These are phyloP conservation scores for Ricinus communis DNA, from an alignment of 345 rosid species.

Conservation along the genomic window DNA sequence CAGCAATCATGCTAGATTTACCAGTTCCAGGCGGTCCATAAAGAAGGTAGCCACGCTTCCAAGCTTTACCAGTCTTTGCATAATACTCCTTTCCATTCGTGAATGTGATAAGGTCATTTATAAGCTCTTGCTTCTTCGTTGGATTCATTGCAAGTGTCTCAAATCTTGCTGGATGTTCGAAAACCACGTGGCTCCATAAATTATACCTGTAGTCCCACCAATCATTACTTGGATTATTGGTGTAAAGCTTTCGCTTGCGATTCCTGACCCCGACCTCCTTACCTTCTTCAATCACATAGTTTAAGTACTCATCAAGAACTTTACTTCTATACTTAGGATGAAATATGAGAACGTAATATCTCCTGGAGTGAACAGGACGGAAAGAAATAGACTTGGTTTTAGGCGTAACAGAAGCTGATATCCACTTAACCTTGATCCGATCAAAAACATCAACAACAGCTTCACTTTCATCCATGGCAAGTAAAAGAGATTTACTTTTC, in stretches of 20 bases:
- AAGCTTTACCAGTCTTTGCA: conserved; percentile 1
- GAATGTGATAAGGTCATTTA: conserved; percentile 2
- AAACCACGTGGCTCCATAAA: neutral
- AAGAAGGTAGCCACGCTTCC: conserved; percentile 27
- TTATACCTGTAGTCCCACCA: neutral
- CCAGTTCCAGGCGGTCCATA: conserved; percentile 34
- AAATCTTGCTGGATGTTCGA: conserved; percentile 6
- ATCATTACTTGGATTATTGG: neutral
- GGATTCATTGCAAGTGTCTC: conserved; percentile 8
- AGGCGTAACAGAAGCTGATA: neutral
- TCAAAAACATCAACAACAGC: neutral
- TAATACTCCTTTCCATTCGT: neutral
- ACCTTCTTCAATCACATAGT: neutral
- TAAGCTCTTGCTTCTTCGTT: neutral
- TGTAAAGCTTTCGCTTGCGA: neutral
- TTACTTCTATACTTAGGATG: neutral
- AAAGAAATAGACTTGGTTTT: neutral
- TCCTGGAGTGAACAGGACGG: neutral
- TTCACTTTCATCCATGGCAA: conserved; percentile 12
- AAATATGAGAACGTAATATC: conserved; percentile 2
- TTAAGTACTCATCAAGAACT: neutral
- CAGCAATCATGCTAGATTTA: conserved; percentile 31
- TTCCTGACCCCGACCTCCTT: neutral
- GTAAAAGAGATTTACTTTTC: neutral
- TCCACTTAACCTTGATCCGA: conserved; percentile 16